Base-by-base conservation (phyloP, 306 rosid species). In the Quillaja saponaria region DNA sequence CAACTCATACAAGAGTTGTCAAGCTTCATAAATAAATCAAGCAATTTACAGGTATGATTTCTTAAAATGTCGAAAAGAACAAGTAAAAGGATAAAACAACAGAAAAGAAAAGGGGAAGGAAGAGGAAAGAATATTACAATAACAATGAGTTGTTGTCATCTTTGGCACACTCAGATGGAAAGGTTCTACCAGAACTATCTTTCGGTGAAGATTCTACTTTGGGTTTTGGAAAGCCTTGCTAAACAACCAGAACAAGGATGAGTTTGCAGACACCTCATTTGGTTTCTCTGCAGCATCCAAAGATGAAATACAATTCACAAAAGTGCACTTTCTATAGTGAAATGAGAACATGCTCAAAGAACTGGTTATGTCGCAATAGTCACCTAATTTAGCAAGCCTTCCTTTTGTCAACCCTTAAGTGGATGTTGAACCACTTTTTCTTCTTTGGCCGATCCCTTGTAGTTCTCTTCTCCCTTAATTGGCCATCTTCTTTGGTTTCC, bases 341-440 rank as follows among this genome's bases (percentile, higher is more conserved):
- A 25, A 64, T 46, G 71, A 6, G 35, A 39, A 45, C 25, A 61
- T 44, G 60, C 55, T 19, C 53, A 38, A 39, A 52, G 56, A 68
- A 63, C 15, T 59, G n/a, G 55, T 38, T 37, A 14, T 25, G 61
- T 33, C 61, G 55, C 54, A 50, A 62, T 49, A 63, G 80, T 71
- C 75, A 81, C 88, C 80, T 21, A 10, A 21, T 31, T 88, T 62
- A 89, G 78, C 99, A 94, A 56, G 96, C 77, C 80, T 94, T 89
- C 79, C 96, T 83, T 85, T 94, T 90, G 58, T 87, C 99, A 52
- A 90, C 97, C 82, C 82, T 83, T 63, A 90, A 66, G 69, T 80
- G 97, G 61, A 90, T 80, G 74, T 89, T 90, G 76, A 66, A 94
- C 99, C 99, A 94, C 71, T 81, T 90, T 72, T 85, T 94, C 84